Evolutionary conservation across 1,139 yeast species (phyloP), one percentile per base, ranked within the genome.

Genomic region (Yamadazyma epiphylla): DNA sequence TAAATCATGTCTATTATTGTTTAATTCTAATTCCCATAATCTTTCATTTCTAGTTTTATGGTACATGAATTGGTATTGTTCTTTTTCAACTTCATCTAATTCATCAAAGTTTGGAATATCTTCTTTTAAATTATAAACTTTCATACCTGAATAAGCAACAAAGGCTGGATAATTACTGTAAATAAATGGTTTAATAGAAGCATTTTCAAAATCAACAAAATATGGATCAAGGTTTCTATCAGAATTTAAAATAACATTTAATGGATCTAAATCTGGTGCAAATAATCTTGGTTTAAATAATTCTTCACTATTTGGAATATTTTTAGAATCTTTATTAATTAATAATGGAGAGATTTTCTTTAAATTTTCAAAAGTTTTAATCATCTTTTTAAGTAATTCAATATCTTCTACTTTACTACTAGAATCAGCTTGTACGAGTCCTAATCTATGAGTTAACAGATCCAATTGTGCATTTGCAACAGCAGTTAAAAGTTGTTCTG

Each of bases 11-110:
- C 75, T 66, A 31, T 71, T 70, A 31, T 74, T 72, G 51, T 84
- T 85, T 46, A 89, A 67, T 25, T 80, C 74, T 40, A 73, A 59
- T 58, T 89, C 97, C 89, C 94, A 91, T 35, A 84, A 61, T 45
- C 84, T 80, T 59, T 89, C 95, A 54, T 88, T 87, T 68, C 96
- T 81, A 5, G 97, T 88, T 57, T 89, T 80, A 45, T 79, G 80
- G 53, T 82, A 80, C 80, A 88, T 85, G 58, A 83, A 88, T 49
- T 80, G 80, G 48, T 84, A 85, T 51, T 88, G 89, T 43, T 76
- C 80, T 58, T 83, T 76, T 43, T 86, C 94, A 25, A 74, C 61
- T 20, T 81, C 94, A 30, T 76, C 75, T 58, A 88, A 60, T 37
- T 71, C 64, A 6, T 75, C 76, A 53, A 66, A 88, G 30, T 77